These are phyloP conservation scores for Cyberlindnera samutprakarnensis DNA, from an alignment of 805 yeast species.

Conservation along the genomic window DNA sequence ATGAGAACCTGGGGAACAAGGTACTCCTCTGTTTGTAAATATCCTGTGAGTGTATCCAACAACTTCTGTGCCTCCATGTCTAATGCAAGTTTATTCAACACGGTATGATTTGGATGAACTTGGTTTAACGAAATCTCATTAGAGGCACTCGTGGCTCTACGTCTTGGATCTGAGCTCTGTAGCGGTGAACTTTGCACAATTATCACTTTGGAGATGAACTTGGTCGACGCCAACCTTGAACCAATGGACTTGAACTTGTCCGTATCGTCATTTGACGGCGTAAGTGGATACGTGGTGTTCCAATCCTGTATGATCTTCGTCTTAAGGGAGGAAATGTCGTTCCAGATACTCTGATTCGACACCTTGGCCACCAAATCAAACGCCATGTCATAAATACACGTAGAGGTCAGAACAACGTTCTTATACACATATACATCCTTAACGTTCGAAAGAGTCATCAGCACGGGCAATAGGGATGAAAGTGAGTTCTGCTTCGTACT, in stretches of 20 bases:
- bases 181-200: conserved; percentile 42
- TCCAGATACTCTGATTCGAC: conserved; percentile 42
- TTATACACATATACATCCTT: conserved; percentile 27
- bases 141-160: conserved; percentile 6
- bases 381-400: conserved; percentile 38
- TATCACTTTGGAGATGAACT: conserved; percentile 57
- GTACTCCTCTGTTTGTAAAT: conserved; percentile 48
- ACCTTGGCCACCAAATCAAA: conserved; percentile 38
- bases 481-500: conserved; percentile 15
- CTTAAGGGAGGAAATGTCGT: conserved; percentile 46
- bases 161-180: conserved; percentile 19
- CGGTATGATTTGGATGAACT: conserved; percentile 45
- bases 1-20: conserved; percentile 52
- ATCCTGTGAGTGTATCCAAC: conserved; percentile 55
- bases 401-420: conserved; percentile 31
- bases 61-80: conserved; percentile 68
- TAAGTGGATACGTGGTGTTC: conserved; percentile 48
- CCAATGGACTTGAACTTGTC: conserved; percentile 43
- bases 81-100: conserved; percentile 44
- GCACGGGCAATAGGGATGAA: conserved; percentile 6
- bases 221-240: conserved; percentile 60
- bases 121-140: conserved; percentile 19
- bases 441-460: conserved; percentile 10
- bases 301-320: conserved; percentile 52
- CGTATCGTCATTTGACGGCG: conserved; percentile 20